Base-by-base conservation (phyloP, 2,329 filamentous ascomycete species). In the Exophiala alcalophila region DNA sequence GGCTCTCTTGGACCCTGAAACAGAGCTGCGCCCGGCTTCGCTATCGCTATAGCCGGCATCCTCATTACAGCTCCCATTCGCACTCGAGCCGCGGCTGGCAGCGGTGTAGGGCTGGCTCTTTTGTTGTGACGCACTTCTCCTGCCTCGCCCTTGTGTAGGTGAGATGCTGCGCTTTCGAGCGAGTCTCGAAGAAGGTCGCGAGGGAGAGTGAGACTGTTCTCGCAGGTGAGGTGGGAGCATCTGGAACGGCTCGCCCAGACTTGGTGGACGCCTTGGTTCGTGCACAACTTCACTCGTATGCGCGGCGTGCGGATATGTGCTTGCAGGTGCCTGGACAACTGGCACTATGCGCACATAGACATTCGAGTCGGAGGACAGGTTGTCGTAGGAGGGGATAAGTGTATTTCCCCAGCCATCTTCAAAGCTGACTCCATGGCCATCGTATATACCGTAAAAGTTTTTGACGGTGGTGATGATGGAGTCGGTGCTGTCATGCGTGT, bases 401-500 rank as follows among this genome's bases (percentile, higher is more conserved):
- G 86, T 94, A 60, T 86, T 91, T 59, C 87, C 88, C 58, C 84
- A 74, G 53, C 86, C 80, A 65, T 97, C 91, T 68, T 97, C 91
- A 61, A 98, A 97, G 69, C 88, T 94, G 61, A 98, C 84, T 54
- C 92, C 90, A 62, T 83, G 83, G 50, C 79, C 82, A 54, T 91
- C 86, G 65, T 96, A 96, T 55, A 98, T 77, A 49, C 92, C 92
- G 63, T 95, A 97, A 71, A 97, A 97, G 73, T 96, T 97, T 77
- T 95, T 97, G 61, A 97, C 91, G 1, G 92, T 97, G 10, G 89
- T 92, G 53, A 97, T 87, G 69, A 98, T 98, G 24, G 90, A 96
- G 63, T 97, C 91, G 15, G 91, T 97, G 38, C 87, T 90, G 71
- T 98, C 92, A 66, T 97, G 90, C 32, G 87, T 87, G 61, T 84